These are phyloP conservation scores for Posidonia oceanica DNA, from an alignment of 116 monocot genomes.

Conservation along the genomic window DNA sequence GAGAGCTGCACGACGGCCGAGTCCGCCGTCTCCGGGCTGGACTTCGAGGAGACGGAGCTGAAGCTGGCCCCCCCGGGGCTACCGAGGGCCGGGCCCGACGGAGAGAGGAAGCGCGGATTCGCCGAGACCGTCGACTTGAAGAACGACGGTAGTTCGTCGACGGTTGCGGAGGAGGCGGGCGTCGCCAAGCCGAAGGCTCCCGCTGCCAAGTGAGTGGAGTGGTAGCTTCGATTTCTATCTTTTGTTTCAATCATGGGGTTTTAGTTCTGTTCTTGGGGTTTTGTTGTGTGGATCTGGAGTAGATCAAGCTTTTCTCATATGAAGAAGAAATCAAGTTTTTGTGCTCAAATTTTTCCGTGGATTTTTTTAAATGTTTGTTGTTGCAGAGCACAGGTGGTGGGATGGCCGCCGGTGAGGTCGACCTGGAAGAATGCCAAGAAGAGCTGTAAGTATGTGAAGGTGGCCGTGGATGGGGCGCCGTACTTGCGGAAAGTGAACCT, in stretches of 20 bases:
- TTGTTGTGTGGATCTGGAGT: not conserved
- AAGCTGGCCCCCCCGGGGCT: slow-evolving; percentile 53
- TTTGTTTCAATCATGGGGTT: not conserved
- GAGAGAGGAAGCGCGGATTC: slow-evolving; percentile 61
- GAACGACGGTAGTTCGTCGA: not conserved
- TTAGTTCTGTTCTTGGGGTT: not conserved
- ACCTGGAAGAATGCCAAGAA: slow-evolving; percentile 17
- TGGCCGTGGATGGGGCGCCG: slow-evolving; percentile 20
- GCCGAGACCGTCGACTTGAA: slow-evolving; percentile 31
- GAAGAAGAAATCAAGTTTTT: not conserved
- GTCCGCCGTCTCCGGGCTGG: slow-evolving; percentile 57
- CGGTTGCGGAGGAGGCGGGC: slow-evolving; percentile 7
- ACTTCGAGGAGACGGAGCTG: slow-evolving; percentile 80
- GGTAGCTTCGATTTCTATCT: not conserved
- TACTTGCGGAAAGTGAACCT: slow-evolving; percentile 23
- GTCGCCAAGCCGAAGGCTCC: slow-evolving; percentile 30
- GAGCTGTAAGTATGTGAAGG: slow-evolving; percentile 23
- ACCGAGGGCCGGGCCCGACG: slow-evolving; percentile 1
- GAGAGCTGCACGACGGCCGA: slow-evolving; percentile 50
- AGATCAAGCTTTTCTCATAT: not conserved
- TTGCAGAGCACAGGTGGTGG: slow-evolving; percentile 22
- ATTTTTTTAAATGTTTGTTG: not conserved
- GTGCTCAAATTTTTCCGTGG: not conserved
- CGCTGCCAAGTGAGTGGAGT: slow-evolving; percentile 45
- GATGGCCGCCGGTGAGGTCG: slow-evolving; percentile 27